Evolutionary conservation across 768 basidiomycete genomes (phyloP).

Genomic region (Russula earlei): DNA sequence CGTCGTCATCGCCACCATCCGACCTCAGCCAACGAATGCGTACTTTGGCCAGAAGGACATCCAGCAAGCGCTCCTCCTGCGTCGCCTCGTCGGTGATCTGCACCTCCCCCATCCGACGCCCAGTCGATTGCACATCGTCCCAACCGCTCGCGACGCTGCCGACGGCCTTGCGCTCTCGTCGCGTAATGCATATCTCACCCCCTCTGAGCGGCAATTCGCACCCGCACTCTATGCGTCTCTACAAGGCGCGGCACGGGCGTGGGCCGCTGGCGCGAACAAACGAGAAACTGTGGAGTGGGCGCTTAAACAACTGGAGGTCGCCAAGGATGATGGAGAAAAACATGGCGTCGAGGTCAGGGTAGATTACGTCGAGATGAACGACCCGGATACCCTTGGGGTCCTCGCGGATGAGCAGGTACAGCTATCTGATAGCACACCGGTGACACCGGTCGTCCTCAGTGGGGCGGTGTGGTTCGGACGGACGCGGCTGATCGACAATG

Average conservation of each 20-base stretch:
- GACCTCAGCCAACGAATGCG: slow-evolving; percentile 67
- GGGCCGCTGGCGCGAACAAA: slow-evolving; percentile 45
- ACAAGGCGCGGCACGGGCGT: slow-evolving; percentile 42
- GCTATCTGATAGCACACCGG: slow-evolving; percentile 24
- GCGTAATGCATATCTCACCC: slow-evolving; percentile 74
- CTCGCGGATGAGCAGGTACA: slow-evolving; percentile 30
- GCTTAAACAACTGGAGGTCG: slow-evolving; percentile 30
- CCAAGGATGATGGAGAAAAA: slow-evolving; percentile 22
- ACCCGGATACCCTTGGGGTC: slow-evolving; percentile 63
- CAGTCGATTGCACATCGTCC: slow-evolving; percentile 73
- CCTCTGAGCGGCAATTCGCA: slow-evolving; percentile 49
- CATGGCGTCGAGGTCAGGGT: slow-evolving; percentile 44
- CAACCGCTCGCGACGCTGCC: slow-evolving; percentile 61
- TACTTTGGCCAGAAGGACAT: slow-evolving; percentile 99
- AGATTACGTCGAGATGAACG: slow-evolving; percentile 89
- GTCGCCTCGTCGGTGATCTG: slow-evolving; percentile 68
- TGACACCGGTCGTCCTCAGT: slow-evolving; percentile 71
- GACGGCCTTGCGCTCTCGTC: slow-evolving; percentile 82
- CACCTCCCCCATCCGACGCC: slow-evolving; percentile 70
- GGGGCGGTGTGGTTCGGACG: slow-evolving; percentile 80
- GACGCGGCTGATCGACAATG: slow-evolving; percentile 90
- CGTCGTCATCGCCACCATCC: too few species aligned
- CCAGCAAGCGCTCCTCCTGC: slow-evolving; percentile 85
- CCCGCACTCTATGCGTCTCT: slow-evolving; percentile 62
- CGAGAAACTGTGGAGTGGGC: slow-evolving; percentile 40